Percentiles rank a stretch among this genome's conserved stretches.
Evolutionary conservation across 345 rosid genomes (phyloP).

Genomic region (Gynandropsis gynandra): DNA sequence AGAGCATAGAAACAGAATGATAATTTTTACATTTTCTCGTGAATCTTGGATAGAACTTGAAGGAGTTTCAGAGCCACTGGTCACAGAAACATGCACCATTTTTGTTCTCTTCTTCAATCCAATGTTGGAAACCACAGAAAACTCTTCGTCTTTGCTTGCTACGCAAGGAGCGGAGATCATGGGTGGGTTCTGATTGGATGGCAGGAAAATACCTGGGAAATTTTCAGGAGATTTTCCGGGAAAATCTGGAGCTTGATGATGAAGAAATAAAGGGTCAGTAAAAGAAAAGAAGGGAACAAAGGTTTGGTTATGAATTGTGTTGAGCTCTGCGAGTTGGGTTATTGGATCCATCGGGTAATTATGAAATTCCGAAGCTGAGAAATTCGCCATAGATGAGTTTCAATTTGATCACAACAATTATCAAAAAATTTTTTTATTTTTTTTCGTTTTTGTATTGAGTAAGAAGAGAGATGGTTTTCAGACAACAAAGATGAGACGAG

Average conservation of each 20-base stretch:
- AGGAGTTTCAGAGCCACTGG: slow-evolving; percentile 25
- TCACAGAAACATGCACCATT: slow-evolving; percentile 19
- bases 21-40: slow-evolving; percentile 19
- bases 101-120: slow-evolving; percentile 34
- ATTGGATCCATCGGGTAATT: slow-evolving; percentile 24
- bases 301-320: slow-evolving; percentile 25
- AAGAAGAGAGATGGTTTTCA: slow-evolving; percentile 9
- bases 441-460: no score
- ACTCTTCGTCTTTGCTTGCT: slow-evolving; percentile 30
- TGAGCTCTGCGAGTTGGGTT: slow-evolving; percentile 33
- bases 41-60: slow-evolving; percentile 14
- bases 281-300: slow-evolving; percentile 30
- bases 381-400: slow-evolving; percentile 20
- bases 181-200: slow-evolving; percentile 23
- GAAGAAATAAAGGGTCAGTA: slow-evolving; percentile 33
- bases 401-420: not conserved
- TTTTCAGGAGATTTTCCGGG: slow-evolving; percentile 27
- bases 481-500: not conserved
- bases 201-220: slow-evolving; percentile 21
- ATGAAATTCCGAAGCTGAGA: slow-evolving; percentile 22
- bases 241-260: slow-evolving; percentile 28
- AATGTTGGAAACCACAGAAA: slow-evolving; percentile 32
- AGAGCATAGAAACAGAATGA: slow-evolving; percentile 11
- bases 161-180: slow-evolving; percentile 19
- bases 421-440: not conserved